Evolutionary conservation across 768 basidiomycete genomes (phyloP).

Genomic region (Collybia sordida): DNA sequence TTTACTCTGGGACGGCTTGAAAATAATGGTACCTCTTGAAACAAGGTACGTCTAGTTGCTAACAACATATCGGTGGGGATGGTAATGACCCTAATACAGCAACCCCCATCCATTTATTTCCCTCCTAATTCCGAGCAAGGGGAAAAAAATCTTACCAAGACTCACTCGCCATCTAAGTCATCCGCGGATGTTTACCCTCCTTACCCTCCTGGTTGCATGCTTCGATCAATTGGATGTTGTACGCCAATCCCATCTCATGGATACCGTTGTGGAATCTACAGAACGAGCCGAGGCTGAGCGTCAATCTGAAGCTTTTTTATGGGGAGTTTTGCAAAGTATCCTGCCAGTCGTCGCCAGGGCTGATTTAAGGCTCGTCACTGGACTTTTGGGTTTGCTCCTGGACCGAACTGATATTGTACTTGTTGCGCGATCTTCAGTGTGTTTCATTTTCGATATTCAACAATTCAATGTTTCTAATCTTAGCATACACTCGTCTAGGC

Average conservation of each 20-base stretch:
- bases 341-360: constrained; percentile 79
- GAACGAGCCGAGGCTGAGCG: constrained; percentile 72
- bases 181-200: constrained; percentile 78
- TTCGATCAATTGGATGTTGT: constrained; percentile 95
- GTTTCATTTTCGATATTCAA: constrained; percentile 28
- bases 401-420: constrained; percentile 73
- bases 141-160: constrained; percentile 89
- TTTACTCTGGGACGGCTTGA: constrained; percentile 75
- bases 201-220: constrained; percentile 91
- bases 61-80: background rate
- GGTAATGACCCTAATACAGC: constrained; percentile 36
- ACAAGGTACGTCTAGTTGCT: constrained; percentile 63
- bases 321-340: constrained; percentile 84
- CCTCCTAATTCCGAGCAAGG: constrained; percentile 83
- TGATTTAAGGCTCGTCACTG: constrained; percentile 79
- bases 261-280: constrained; percentile 57
- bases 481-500: constrained; percentile 49
- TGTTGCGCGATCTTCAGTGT: constrained; percentile 79
- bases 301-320: constrained; percentile 90
- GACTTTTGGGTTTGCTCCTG: constrained; percentile 79
- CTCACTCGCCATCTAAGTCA: constrained; percentile 80
- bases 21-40: constrained; percentile 90
- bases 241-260: constrained; percentile 70
- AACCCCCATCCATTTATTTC: constrained; percentile 97
- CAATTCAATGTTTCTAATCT: constrained; percentile 2